A percentile compares a stretch with the other conserved stretches of the same genome.
Evolutionary conservation across 768 basidiomycete species (phyloP).

Genomic region (Inosperma sp.): DNA sequence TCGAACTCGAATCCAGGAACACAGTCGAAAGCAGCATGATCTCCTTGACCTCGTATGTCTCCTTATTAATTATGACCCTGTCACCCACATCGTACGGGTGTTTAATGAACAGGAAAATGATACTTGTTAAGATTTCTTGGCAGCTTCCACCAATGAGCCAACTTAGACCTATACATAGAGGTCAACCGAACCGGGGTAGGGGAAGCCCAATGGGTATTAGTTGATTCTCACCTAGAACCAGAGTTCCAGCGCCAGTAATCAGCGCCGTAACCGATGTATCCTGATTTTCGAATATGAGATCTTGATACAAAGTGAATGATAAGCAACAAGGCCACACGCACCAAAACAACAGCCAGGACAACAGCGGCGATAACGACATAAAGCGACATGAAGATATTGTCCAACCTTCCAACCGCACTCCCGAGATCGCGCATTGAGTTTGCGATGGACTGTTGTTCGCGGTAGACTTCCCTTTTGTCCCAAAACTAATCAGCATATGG

Average conservation of each 20-base stretch:
- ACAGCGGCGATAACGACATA: conserved; percentile 67
- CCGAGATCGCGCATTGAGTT: conserved; percentile 88
- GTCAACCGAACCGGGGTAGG: neutral
- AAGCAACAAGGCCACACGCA: conserved; percentile 30
- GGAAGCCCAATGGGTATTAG: neutral
- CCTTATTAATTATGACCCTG: conserved; percentile 49
- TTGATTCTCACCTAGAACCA: conserved; percentile 43
- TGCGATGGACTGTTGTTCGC: conserved; percentile 79
- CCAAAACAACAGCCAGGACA: conserved; percentile 81
- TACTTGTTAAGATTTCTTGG: conserved; percentile 76
- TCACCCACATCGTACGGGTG: conserved; percentile 84
- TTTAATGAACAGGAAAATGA: conserved; percentile 90
- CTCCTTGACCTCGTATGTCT: conserved; percentile 77
- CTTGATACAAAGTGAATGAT: neutral
- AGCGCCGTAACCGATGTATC: conserved; percentile 70
- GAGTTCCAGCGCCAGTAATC: conserved; percentile 69
- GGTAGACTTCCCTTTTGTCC: conserved; percentile 75
- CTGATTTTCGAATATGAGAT: conserved; percentile 28
- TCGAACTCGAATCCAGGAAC: conserved; percentile 57
- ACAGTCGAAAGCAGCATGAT: conserved; percentile 79
- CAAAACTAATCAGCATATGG: conserved; percentile 9
- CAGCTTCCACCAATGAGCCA: conserved; percentile 84
- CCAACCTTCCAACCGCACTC: conserved; percentile 80
- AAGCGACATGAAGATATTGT: conserved; percentile 81
- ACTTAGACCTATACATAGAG: conserved; percentile 49